These are phyloP conservation scores for Penicillium sp. DNA, from an alignment of 2,329 filamentous ascomycete genomes.

Conservation along the genomic window DNA sequence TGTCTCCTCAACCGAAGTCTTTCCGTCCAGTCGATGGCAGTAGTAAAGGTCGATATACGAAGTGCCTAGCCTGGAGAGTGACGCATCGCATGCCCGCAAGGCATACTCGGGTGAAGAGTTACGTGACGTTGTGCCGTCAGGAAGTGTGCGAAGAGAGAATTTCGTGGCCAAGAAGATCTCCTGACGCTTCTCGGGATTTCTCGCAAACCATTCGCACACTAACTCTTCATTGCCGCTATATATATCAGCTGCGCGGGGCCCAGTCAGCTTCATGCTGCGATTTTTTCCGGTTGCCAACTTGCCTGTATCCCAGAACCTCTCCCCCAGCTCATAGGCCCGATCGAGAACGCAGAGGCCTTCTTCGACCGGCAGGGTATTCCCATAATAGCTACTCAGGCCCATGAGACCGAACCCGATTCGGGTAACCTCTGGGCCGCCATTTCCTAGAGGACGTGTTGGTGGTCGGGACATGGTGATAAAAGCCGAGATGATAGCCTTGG, in stretches of 20 bases:
- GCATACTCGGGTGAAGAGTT: background rate
- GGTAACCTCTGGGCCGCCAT: background rate
- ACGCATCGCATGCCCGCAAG: background rate
- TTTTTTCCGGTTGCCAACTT: background rate
- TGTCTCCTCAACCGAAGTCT: slow-evolving; percentile 7
- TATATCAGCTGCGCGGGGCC: background rate
- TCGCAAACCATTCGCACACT: background rate
- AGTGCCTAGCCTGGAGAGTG: background rate
- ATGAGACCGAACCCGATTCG: background rate
- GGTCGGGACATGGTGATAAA: background rate
- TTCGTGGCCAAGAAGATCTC: background rate
- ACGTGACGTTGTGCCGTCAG: background rate
- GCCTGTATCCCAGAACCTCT: background rate
- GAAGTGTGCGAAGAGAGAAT: background rate
- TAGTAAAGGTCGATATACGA: background rate
- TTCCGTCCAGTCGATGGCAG: slow-evolving; percentile 2
- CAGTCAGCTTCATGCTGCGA: background rate
- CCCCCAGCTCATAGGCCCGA: background rate
- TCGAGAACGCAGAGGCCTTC: background rate
- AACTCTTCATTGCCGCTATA: background rate
- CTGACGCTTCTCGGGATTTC: background rate
- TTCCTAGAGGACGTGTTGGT: background rate
- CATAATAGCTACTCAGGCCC: background rate
- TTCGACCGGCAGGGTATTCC: background rate
- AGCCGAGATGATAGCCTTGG: too few species aligned